Base-by-base conservation (phyloP, 2,329 filamentous ascomycete species). In the Chrysoporthe austroafricana region DNA sequence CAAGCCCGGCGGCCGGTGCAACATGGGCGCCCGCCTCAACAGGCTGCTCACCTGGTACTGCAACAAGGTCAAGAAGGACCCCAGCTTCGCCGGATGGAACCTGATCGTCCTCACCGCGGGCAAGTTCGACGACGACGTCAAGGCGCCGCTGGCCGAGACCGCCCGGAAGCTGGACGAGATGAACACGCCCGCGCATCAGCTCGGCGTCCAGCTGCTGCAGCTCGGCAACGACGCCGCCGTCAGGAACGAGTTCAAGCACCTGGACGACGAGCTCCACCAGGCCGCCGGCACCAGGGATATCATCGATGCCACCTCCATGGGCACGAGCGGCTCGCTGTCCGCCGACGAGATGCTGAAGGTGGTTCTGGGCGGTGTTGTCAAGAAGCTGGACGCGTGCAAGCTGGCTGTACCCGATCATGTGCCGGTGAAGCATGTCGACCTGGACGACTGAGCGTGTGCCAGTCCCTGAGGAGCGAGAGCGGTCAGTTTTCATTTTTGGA, bases 31-130 rank as follows among this genome's bases (percentile, higher is more conserved):
- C 26, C 73, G 73, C 7, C 70, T 75, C 21, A 59, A 62, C 54
- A 72, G 71, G 71, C 65, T 74, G 42, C 64, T 75, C 26, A 39
- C 63, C 16, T 75, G 74, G 74, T 75, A 75, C 69, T 62, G 73
- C 63, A 71, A 72, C 63, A 71, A 73, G 72, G 71, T 75, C 4
- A 69, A 69, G 61, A 65, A 65, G 18, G 73, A 75, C 59, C 72
- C 72, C 6, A 67, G 72, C 63, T 70, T 72, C 34, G 43, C 71
- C 43, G 71, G 73, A 11, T 72, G 74, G 64, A 74, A 75, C 64
- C 61, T 75, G 57, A 73, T 75, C 64, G 72, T 73, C 56, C 71
- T 75, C 66, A 75, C 73, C 0, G 73, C 73, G 2, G 73, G 70
- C 54, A 64, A 66, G 36, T 70, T 70, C 59, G 64, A 69, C 43